A percentile compares a stretch with the other conserved stretches of the same genome.
phyloP scores from a whole-genome alignment of 2,329 filamentous ascomycete genomes.

The Penicillium sp. region DNA sequence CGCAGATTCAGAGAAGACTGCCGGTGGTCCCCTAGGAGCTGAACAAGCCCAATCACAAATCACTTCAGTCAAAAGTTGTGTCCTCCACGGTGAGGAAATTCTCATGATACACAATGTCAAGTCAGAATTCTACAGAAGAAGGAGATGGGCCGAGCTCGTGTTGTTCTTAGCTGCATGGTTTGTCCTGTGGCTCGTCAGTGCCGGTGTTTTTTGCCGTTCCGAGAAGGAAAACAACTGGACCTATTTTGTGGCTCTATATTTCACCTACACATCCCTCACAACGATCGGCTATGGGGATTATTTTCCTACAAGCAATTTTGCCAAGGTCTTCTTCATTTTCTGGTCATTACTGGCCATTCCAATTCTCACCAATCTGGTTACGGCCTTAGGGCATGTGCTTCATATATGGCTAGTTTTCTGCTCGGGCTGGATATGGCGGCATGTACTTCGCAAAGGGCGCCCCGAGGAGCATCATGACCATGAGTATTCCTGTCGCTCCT shows the following conservation, averaged over 20 bases:
- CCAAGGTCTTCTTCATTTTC: constrained; percentile 60
- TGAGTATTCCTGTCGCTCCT: not conserved
- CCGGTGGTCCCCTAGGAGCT: not conserved
- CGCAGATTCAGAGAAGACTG: not conserved
- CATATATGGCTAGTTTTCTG: not conserved
- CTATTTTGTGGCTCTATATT: constrained; percentile 59
- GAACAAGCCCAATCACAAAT: not conserved
- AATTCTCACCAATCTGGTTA: constrained; percentile 48
- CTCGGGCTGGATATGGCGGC: not conserved
- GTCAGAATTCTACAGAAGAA: not conserved
- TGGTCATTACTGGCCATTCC: constrained; percentile 61
- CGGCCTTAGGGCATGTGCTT: not conserved
- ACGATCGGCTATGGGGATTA: constrained; percentile 62
- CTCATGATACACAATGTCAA: not conserved
- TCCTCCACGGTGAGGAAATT: not conserved
- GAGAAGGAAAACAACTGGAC: constrained; percentile 54
- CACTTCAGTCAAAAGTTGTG: not conserved
- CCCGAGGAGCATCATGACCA: not conserved
- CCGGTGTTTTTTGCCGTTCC: constrained; percentile 34
- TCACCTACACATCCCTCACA: constrained; percentile 56
- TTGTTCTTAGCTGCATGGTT: not conserved
- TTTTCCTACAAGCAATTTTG: constrained; percentile 52
- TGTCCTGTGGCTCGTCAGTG: constrained; percentile 1
- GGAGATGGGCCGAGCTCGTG: not conserved
- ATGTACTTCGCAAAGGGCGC: not conserved